phyloP scores from a whole-genome alignment of 73 alveolate genomes.

The Breviolum minutum region DNA sequence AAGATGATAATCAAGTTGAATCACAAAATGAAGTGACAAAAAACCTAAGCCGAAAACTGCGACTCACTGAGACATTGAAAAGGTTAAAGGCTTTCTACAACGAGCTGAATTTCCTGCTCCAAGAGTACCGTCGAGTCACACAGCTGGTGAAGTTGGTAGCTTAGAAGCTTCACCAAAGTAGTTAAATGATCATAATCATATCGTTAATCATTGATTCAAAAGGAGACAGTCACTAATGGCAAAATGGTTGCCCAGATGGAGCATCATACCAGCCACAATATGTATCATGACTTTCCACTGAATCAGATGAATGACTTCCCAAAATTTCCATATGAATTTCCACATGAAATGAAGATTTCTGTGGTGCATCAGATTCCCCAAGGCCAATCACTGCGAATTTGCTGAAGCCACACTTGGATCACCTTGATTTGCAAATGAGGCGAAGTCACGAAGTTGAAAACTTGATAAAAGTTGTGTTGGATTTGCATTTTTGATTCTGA shows the following conservation, averaged over 20 bases:
- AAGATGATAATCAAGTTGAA: no score
- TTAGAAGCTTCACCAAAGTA: background rate
- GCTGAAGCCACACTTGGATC: slow-evolving; percentile 87
- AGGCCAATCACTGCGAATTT: slow-evolving; percentile 79
- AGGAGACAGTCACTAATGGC: no score
- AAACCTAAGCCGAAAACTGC: no score
- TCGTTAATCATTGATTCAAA: background rate
- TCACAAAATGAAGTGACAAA: no score
- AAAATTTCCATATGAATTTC: no score
- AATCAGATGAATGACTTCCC: no score
- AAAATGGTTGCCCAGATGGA: no score
- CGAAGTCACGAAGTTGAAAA: background rate
- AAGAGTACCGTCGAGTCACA: slow-evolving; percentile 61
- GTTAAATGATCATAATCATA: background rate
- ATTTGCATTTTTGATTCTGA: background rate
- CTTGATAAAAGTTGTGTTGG: background rate
- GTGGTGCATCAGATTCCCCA: background rate
- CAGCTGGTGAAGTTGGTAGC: background rate
- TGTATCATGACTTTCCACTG: no score
- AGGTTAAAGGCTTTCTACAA: slow-evolving; percentile 73
- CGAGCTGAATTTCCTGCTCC: slow-evolving; percentile 69
- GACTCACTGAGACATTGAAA: background rate
- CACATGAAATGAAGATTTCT: background rate
- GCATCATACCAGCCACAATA: no score
- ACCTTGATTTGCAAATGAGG: slow-evolving; percentile 77